Evolutionary conservation across 768 basidiomycete genomes (phyloP).

Genomic region (Tulasnella calospora): DNA sequence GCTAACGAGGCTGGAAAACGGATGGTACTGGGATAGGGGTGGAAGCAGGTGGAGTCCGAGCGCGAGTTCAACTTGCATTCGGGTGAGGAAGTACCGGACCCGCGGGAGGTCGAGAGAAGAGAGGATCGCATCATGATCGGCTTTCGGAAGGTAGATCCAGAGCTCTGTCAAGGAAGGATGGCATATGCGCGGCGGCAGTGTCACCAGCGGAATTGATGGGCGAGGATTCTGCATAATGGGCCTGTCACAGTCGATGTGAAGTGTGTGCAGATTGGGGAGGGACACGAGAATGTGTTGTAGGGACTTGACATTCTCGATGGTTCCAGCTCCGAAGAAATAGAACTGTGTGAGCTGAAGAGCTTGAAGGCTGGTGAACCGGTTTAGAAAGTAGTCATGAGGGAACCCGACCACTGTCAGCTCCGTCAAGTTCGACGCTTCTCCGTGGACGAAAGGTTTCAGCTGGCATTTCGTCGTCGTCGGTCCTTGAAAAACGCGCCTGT

Average conservation of each 20-base stretch:
- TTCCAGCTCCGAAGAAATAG: constrained; percentile 23
- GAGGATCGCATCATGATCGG: not conserved
- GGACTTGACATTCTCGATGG: constrained; percentile 67
- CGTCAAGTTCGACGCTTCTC: not conserved
- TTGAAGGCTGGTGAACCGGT: not conserved
- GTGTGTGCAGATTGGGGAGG: constrained; percentile 32
- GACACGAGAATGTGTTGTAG: constrained; percentile 65
- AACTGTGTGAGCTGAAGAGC: not conserved
- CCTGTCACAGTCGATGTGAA: constrained; percentile 33
- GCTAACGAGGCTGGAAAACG: not conserved
- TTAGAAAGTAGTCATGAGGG: not conserved
- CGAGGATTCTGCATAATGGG: not conserved
- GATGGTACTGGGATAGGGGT: not conserved
- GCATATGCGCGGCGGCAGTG: not conserved
- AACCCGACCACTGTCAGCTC: not conserved
- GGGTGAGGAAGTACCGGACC: not conserved
- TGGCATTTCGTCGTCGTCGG: not conserved
- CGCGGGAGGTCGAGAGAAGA: not conserved
- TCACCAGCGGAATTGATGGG: not conserved
- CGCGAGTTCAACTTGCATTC: not conserved
- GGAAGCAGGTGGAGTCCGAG: not conserved
- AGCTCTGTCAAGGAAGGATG: not conserved
- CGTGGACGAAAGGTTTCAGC: not conserved
- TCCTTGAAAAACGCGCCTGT: constrained; percentile 34
- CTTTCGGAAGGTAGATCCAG: not conserved